Evolutionary conservation across 2,329 filamentous ascomycete species (phyloP).

Genomic region (Ceratocystiopsis minuta): DNA sequence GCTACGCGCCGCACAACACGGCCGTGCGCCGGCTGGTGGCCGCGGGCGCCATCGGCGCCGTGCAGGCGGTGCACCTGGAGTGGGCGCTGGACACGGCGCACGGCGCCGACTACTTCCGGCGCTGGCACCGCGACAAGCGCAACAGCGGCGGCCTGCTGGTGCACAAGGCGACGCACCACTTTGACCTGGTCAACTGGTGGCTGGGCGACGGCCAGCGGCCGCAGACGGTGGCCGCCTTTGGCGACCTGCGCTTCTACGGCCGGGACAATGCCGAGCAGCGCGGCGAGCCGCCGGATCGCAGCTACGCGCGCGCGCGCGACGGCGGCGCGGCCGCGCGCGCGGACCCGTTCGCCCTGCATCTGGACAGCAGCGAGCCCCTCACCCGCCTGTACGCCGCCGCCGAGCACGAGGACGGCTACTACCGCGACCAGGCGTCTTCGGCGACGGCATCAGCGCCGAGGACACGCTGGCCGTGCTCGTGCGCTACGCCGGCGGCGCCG

Average conservation of each 20-base stretch:
- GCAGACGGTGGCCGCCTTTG: slow-evolving; percentile 37
- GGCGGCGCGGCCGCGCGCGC: slow-evolving; percentile 30
- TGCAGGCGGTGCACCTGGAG: slow-evolving; percentile 42
- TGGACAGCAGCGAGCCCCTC: slow-evolving; percentile 32
- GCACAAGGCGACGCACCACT: slow-evolving; percentile 46
- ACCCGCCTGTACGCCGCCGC: slow-evolving; percentile 43
- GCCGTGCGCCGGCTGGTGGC: slow-evolving; percentile 35
- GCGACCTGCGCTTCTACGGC: slow-evolving; percentile 42
- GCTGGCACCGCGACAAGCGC: slow-evolving; percentile 43
- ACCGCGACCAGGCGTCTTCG: slow-evolving; percentile 43
- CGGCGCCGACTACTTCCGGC: slow-evolving; percentile 44
- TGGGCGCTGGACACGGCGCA: slow-evolving; percentile 46
- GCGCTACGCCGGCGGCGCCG: slow-evolving; percentile 35
- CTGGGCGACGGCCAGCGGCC: slow-evolving; percentile 36
- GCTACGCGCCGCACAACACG: slow-evolving; percentile 47
- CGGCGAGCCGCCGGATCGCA: slow-evolving; percentile 28
- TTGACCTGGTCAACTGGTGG: slow-evolving; percentile 47
- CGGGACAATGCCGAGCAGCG: slow-evolving; percentile 40
- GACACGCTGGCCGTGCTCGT: slow-evolving; percentile 46
- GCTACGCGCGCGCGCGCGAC: slow-evolving; percentile 32
- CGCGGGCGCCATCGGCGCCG: slow-evolving; percentile 35
- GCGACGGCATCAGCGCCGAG: slow-evolving; percentile 45
- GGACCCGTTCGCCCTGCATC: slow-evolving; percentile 41
- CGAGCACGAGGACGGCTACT: slow-evolving; percentile 44
- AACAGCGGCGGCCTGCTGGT: slow-evolving; percentile 42